Base-by-base conservation (phyloP, 306 rosid genomes). In the Hylodesmum podocarpum region DNA sequence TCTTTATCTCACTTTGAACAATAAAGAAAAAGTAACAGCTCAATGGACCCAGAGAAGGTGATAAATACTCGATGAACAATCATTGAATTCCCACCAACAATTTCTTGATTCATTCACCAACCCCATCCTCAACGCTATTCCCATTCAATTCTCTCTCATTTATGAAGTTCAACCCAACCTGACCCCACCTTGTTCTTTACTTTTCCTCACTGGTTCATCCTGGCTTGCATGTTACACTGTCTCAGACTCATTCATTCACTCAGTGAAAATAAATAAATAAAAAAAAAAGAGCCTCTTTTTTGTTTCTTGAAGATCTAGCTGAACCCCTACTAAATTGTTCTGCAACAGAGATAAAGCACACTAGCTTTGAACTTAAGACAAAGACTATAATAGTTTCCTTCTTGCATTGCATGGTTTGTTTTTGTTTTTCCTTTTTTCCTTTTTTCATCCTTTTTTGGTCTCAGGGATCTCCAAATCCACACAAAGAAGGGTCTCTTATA, bases 31-130 rank as follows among this genome's bases (percentile, higher is more conserved):
- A 69, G 39, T 9, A 47, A 69, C 73, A 69, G 44, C 18, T 29
- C 15, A 29, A 14, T 69, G 33, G 29, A 57, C 39, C 14, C 21
- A 36, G 46, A 72, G 58, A 40, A 34, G 58, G 28, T 58, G 66
- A 73, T 36, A 34, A 25, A 62, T 78, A 58, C 78, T 74, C 80
- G 57, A 84, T 46, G 86, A 86, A 82, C 86, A 82, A 88, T 87
- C 91, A 90, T 84, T 90, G 87, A 92, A 87, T 87, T 85, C 86
- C 85, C 82, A 81, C 89, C 87, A 75, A 78, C 67, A 75, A 78
- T 37, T 44, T 27, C 75, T 71, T 80, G 69, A 83, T 86, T 73
- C 72, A 80, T 80, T 80, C 64, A 49, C 85, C 91, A 73, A 88
- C 89, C 84, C 51, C 43, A 41, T 50, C 80, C 10, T 28, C 73